These are phyloP conservation scores for Mediolabrus comicus DNA, from an alignment of 108 stramenopile genomes.

Conservation along the genomic window DNA sequence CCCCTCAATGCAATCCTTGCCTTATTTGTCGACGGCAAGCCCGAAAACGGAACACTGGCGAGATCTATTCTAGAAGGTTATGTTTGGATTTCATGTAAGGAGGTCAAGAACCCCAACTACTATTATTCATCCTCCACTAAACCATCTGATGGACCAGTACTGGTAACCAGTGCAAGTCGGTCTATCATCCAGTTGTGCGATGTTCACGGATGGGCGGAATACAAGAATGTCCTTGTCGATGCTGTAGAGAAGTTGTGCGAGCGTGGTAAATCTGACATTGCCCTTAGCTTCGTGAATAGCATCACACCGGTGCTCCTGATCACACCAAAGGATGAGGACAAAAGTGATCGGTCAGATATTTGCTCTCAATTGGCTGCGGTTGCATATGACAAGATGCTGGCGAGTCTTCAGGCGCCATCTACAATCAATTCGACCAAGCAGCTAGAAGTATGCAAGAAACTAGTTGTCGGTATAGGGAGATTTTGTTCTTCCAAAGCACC, in stretches of 20 bases:
- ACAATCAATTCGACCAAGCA: background rate
- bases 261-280: background rate
- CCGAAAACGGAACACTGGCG: background rate
- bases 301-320: background rate
- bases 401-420: background rate
- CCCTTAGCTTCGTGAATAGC: background rate
- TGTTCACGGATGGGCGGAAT: background rate
- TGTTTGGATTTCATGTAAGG: background rate
- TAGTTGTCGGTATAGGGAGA: background rate
- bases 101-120: background rate
- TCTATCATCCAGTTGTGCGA: constrained; percentile 1
- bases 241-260: constrained; percentile 7
- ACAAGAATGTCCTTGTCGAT: constrained; percentile 1
- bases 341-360: constrained; percentile 4
- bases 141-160: constrained; percentile 3
- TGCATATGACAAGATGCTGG: constrained; percentile 3
- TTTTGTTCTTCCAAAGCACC: constrained; percentile 4
- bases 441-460: background rate
- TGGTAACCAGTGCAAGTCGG: background rate
- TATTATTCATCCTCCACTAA: constrained; percentile 4
- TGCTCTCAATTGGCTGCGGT: constrained; percentile 3
- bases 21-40: background rate
- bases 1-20: constrained; percentile 1
- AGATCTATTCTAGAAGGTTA: constrained; percentile 3
- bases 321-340: background rate